Evolutionary conservation across 345 rosid species (phyloP), one percentile per base, ranked within the genome.

Genomic region (Aethionema arabicum): DNA sequence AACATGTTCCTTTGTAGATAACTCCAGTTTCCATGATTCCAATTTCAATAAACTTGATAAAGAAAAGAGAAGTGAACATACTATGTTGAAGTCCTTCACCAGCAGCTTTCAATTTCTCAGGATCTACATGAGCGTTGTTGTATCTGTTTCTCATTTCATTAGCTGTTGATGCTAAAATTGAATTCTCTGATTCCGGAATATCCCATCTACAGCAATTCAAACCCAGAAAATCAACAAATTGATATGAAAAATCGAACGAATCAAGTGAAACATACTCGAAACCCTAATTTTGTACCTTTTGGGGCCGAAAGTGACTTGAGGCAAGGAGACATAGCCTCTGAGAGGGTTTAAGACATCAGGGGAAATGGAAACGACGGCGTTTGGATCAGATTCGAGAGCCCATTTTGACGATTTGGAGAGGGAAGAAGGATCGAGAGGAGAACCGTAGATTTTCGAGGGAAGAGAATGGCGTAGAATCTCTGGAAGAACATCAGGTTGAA

Each of bases 291-390:
- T 13, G 50, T n/a, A 52, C 98, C 98, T 92, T 81, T 71, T 85
- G 50, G 91, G 95, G 47, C 97, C 98, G 56, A 89, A 85, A 0
- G 93, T 83, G 81, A 92, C 96, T 74, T 81, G 95, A 49, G 96
- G 98, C 56, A 92, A 68, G 42, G 95, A 80, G 4, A 92, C 50
- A 45, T 87, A 83, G 71, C 85, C 87, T 69, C 95, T 79, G 52
- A 92, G 95, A 59, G 98, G 95, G 70, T 87, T 92, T 64, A 89
- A 61, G 5, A 71, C 85, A 52, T 83, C 91, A 11, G 88, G 70
- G 41, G 85, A 81, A 30, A 70, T 73, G 12, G 73, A 42, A 21
- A 78, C 66, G 8, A 41, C 40, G 13, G 60, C 57, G 62, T 67
- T 73, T 0, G 69, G 77, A 31, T 82, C 82, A 5, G 75, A 45